Conservation (phyloP, 306 rosid genomes). For the Erythrophleum fordii region DNA sequence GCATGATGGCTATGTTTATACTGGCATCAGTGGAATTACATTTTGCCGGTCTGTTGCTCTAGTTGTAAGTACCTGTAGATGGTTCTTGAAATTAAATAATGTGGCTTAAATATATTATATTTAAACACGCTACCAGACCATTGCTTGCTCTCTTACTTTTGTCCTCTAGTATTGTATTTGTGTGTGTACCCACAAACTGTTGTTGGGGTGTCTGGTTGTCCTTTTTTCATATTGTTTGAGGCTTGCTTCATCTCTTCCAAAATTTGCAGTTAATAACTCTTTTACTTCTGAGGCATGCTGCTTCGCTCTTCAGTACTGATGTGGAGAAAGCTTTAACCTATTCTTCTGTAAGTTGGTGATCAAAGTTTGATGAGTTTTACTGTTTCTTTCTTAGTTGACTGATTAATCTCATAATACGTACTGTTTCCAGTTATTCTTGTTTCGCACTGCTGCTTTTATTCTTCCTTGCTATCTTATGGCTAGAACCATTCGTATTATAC, state of each 20-base stretch:
- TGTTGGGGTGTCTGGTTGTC: background rate
- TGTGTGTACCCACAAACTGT: background rate
- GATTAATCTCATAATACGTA: background rate
- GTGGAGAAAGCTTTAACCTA: constrained; percentile 31
- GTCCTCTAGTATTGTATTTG: background rate
- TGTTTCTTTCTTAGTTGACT: constrained; percentile 1
- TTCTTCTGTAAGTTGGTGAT: constrained; percentile 57
- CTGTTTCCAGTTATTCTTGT: constrained; percentile 59
- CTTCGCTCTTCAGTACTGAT: constrained; percentile 47
- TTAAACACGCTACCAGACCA: constrained; percentile 2
- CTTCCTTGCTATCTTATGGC: constrained; percentile 67
- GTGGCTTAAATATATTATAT: constrained; percentile 2
- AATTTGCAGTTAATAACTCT: constrained; percentile 63
- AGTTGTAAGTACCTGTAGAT: constrained; percentile 45
- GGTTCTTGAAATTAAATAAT: constrained; percentile 18
- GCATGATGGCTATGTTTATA: constrained; percentile 55
- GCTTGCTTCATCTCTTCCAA: background rate
- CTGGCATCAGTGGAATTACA: constrained; percentile 55
- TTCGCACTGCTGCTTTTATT: constrained; percentile 67
- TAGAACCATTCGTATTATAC: constrained; percentile 63
- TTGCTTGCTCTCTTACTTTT: background rate
- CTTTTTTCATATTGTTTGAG: background rate
- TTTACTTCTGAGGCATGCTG: constrained; percentile 61
- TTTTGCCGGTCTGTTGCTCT: constrained; percentile 61
- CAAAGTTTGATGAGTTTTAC: background rate